Evolutionary conservation across 768 basidiomycete species (phyloP).

Genomic region (Pisolithus marmoratus): DNA sequence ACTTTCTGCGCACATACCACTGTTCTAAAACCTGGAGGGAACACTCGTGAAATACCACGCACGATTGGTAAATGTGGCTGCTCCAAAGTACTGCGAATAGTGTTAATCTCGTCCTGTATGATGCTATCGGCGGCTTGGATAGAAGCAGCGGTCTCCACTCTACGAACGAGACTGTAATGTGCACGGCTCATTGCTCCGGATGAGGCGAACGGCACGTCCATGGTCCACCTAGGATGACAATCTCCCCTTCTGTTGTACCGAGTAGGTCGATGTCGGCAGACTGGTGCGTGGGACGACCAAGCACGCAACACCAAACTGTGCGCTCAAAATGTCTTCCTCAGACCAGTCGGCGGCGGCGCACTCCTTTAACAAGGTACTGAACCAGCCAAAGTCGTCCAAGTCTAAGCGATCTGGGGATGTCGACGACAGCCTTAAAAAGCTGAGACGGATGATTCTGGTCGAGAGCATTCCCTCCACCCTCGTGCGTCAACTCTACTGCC

Average conservation of each 20-base stretch:
- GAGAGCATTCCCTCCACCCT: constrained; percentile 80
- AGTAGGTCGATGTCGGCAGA: no score
- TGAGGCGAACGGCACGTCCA: constrained; percentile 75
- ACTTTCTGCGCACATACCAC: constrained; percentile 39
- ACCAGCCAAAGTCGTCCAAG: constrained; percentile 64
- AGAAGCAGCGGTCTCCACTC: constrained; percentile 58
- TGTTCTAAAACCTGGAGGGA: constrained; percentile 5
- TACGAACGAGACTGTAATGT: constrained; percentile 72
- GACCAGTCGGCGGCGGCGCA: constrained; percentile 41
- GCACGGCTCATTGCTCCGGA: constrained; percentile 74
- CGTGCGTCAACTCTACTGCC: constrained; percentile 40
- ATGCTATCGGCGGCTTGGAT: constrained; percentile 55
- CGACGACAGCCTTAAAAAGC: constrained; percentile 80
- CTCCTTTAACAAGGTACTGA: constrained; percentile 77
- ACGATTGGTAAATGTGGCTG: constrained; percentile 50
- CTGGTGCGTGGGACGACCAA: neutral
- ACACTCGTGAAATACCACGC: constrained; percentile 24
- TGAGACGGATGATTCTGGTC: constrained; percentile 82
- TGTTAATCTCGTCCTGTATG: constrained; percentile 53
- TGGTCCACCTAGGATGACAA: constrained; percentile 21
- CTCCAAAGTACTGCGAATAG: constrained; percentile 48
- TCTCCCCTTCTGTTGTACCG: no score
- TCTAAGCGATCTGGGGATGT: constrained; percentile 58
- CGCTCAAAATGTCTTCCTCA: constrained; percentile 18
- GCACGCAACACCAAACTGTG: neutral